Evolutionary conservation across 352 stramenopile genomes (phyloP).

Genomic region (Phytophthora brassicae): DNA sequence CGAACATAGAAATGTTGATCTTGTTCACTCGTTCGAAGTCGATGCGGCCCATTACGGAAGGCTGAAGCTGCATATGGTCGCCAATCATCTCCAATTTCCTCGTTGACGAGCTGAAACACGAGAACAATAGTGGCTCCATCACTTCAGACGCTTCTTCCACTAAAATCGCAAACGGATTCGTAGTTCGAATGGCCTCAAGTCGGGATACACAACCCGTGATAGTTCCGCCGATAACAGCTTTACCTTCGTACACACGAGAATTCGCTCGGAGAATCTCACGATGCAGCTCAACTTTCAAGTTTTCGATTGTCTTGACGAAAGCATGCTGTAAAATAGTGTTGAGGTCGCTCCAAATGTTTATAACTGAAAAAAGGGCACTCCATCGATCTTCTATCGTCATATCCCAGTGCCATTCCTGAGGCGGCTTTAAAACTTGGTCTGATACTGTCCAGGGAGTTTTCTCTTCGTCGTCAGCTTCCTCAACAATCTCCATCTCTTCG

Average conservation of each 20-base stretch:
- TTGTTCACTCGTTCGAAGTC: constrained; percentile 86
- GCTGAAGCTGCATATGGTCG: constrained; percentile 86
- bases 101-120: constrained; percentile 80
- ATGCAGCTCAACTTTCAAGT: constrained; percentile 55
- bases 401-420: constrained; percentile 69
- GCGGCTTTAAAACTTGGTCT: constrained; percentile 16
- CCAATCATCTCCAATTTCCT: constrained; percentile 90
- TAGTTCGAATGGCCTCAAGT: constrained; percentile 80
- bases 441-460: constrained; percentile 18
- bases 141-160: constrained; percentile 89
- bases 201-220: constrained; percentile 87
- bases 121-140: constrained; percentile 85
- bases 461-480: constrained; percentile 40
- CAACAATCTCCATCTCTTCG: constrained; percentile 18
- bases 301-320: constrained; percentile 29
- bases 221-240: constrained; percentile 83
- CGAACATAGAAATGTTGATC: constrained; percentile 90
- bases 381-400: constrained; percentile 68
- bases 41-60: constrained; percentile 80
- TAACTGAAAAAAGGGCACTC: constrained; percentile 33
- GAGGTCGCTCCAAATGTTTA: constrained; percentile 26
- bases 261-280: constrained; percentile 66
- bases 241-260: constrained; percentile 80
- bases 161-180: constrained; percentile 85
- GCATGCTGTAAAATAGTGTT: constrained; percentile 26